Evolutionary conservation across 257 asterid species (phyloP).

Genomic region (Coffea eugenioides): DNA sequence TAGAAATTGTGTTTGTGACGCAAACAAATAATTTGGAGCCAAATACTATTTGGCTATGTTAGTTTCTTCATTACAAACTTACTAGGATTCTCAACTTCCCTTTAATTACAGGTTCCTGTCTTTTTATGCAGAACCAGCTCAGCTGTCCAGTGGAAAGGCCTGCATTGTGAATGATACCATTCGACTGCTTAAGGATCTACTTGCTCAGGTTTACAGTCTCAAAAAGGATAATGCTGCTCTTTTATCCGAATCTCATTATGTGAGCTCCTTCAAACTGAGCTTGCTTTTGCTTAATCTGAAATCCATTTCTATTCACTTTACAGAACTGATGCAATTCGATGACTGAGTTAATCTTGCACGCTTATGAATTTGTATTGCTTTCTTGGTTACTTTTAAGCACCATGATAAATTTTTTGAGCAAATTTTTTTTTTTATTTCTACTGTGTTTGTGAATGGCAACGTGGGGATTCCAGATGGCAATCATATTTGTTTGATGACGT

Average conservation of each 20-base stretch:
- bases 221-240: conserved; percentile 54
- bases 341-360: too few species aligned
- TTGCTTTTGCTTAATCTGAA: background rate
- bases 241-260: conserved; percentile 56
- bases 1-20: too few species aligned
- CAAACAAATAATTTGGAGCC: too few species aligned
- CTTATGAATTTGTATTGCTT: too few species aligned
- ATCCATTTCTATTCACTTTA: background rate
- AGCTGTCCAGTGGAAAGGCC: conserved; percentile 57
- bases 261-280: conserved; percentile 30
- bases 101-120: background rate
- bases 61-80: background rate
- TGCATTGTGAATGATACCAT: conserved; percentile 48
- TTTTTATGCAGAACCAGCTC: conserved; percentile 37
- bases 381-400: too few species aligned
- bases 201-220: conserved; percentile 46
- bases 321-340: too few species aligned
- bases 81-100: background rate
- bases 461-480: too few species aligned
- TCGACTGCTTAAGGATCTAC: conserved; percentile 47
- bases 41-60: too few species aligned
- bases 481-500: background rate
- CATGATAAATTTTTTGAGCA: too few species aligned
- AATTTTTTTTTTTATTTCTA: too few species aligned
- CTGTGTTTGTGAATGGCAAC: too few species aligned